These are phyloP conservation scores for Aspergillus sp. DNA, from an alignment of 2,329 filamentous ascomycete species.

Conservation along the genomic window DNA sequence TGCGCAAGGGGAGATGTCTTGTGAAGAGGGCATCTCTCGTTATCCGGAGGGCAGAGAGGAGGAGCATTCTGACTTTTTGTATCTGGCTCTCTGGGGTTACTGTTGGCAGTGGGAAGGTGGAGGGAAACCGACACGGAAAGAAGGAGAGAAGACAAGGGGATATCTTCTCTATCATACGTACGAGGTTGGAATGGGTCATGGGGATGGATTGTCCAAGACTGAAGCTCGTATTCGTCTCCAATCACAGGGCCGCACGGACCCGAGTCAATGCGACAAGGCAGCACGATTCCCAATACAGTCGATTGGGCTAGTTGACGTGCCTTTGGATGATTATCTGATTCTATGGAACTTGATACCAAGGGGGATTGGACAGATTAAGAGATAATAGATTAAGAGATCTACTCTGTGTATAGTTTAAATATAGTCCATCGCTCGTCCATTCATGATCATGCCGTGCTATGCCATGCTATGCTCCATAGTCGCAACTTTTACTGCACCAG, in stretches of 20 bases:
- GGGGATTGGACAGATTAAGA: not conserved
- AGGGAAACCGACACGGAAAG: not conserved
- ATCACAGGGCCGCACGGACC: not conserved
- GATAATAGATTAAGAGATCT: conserved; percentile 5
- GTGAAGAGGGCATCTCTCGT: conserved; percentile 41
- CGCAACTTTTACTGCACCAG: not conserved
- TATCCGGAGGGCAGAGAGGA: conserved; percentile 9
- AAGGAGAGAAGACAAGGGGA: not conserved
- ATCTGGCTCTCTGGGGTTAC: conserved; percentile 57
- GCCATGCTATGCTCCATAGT: not conserved
- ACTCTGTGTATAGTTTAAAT: conserved; percentile 4
- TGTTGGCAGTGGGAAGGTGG: not conserved
- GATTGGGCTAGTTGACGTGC: not conserved
- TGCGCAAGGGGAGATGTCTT: conserved; percentile 40
- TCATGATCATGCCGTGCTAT: not conserved
- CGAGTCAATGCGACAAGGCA: not conserved
- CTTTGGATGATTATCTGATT: not conserved
- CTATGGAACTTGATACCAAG: not conserved
- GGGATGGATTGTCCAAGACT: not conserved
- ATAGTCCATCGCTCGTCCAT: not conserved
- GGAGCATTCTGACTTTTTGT: conserved; percentile 53
- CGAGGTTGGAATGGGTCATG: not conserved
- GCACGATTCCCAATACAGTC: not conserved
- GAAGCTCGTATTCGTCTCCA: not conserved
- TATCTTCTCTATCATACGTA: not conserved